Evolutionary conservation across 2,329 filamentous ascomycete genomes (phyloP).

Genomic region (Sclerotinia glacialis): DNA sequence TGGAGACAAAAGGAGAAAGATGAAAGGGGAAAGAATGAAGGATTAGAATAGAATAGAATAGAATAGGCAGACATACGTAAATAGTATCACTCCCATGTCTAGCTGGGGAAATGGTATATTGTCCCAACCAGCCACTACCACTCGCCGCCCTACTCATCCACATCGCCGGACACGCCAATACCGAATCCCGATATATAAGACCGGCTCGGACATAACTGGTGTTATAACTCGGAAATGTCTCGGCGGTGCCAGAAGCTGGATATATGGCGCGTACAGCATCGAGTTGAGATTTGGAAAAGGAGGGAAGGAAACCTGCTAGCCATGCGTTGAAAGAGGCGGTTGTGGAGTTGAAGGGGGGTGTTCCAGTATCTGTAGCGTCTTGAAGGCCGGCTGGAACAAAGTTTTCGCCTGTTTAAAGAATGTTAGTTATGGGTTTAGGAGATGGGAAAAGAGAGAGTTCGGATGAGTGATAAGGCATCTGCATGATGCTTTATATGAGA

Average conservation of each 20-base stretch:
- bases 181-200: constrained; percentile 55
- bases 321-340: constrained; percentile 50
- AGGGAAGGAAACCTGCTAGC: constrained; percentile 54
- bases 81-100: constrained; percentile 57
- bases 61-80: constrained; percentile 45
- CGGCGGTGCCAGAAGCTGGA: constrained; percentile 46
- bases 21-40: too few species aligned
- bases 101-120: constrained; percentile 59
- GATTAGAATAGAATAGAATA: too few species aligned
- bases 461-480: too few species aligned
- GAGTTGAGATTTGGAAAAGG: constrained; percentile 44
- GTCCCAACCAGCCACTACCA: constrained; percentile 51
- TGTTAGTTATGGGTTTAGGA: not conserved
- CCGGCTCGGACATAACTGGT: constrained; percentile 53
- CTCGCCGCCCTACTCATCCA: constrained; percentile 52
- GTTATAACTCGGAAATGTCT: constrained; percentile 48
- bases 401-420: constrained; percentile 48
- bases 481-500: not conserved
- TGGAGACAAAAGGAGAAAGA: not conserved
- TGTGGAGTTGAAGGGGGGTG: constrained; percentile 50
- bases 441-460: not conserved
- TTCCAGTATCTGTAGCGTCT: constrained; percentile 37
- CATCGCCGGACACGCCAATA: constrained; percentile 56
- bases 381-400: constrained; percentile 54
- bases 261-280: constrained; percentile 46